These are phyloP conservation scores for Oryza rufipogon DNA, from an alignment of 176 grass and related monocot genomes.

Conservation along the genomic window DNA sequence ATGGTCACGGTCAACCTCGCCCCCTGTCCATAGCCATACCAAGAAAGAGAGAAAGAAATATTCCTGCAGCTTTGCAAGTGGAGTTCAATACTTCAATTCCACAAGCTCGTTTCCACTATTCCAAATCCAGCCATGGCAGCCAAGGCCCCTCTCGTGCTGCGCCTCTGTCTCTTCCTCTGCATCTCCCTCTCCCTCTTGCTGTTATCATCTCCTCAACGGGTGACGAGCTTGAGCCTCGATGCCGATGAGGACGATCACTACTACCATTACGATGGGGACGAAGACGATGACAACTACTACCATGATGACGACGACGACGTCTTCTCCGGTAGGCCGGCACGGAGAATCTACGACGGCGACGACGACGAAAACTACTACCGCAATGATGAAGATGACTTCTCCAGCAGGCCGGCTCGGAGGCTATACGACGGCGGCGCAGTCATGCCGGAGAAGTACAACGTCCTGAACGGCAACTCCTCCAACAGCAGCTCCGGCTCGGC, in stretches of 20 bases:
- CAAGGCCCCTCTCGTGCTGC: background rate
- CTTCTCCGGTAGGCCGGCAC: constrained; percentile 12
- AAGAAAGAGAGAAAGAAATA: background rate
- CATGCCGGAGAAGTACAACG: constrained; percentile 18
- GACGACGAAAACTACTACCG: background rate
- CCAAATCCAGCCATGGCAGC: constrained; percentile 31
- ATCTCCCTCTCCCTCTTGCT: background rate
- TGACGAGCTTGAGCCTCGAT: constrained; percentile 32
- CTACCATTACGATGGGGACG: background rate
- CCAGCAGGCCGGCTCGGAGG: constrained; percentile 4
- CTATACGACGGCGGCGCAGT: background rate
- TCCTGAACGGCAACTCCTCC: constrained; percentile 43
- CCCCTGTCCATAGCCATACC: background rate
- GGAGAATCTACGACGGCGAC: background rate
- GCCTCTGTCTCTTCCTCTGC: constrained; percentile 28
- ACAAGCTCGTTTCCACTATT: background rate
- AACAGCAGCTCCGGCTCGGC: constrained; percentile 42
- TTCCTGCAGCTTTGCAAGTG: constrained; percentile 3
- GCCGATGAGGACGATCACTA: background rate
- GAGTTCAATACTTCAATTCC: background rate
- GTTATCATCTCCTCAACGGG: constrained; percentile 8
- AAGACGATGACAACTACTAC: too few species aligned
- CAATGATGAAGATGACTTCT: background rate
- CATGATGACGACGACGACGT: background rate
- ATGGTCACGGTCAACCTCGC: background rate